phyloP scores from a whole-genome alignment of 352 stramenopile species.

The Stephanocyclus meneghinianus region DNA sequence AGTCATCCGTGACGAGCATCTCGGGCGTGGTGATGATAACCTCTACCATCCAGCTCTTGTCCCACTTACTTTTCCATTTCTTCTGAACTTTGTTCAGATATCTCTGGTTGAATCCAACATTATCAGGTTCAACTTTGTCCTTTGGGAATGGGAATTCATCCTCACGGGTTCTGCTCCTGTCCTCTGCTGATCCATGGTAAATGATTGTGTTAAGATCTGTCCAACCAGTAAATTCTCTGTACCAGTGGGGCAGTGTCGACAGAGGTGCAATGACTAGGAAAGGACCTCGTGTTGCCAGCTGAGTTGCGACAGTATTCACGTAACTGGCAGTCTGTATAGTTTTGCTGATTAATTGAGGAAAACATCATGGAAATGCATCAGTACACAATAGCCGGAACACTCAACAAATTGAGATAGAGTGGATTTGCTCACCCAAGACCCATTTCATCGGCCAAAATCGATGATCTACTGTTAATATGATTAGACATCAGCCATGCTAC shows the following conservation, averaged over 20 bases:
- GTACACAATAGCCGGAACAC: constrained; percentile 9
- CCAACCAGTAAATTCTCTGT: constrained; percentile 97
- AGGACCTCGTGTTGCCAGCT: constrained; percentile 91
- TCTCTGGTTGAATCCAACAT: constrained; percentile 63
- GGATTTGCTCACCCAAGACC: constrained; percentile 79
- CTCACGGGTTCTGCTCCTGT: constrained; percentile 91
- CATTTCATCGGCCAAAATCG: constrained; percentile 93
- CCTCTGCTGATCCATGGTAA: constrained; percentile 95
- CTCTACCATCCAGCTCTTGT: constrained; percentile 89
- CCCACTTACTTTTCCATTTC: constrained; percentile 53
- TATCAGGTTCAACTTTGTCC: constrained; percentile 76
- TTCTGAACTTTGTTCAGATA: constrained; percentile 78
- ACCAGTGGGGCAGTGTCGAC: constrained; percentile 97
- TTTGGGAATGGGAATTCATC: constrained; percentile 94
- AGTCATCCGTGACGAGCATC: constrained; percentile 92
- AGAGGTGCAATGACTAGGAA: constrained; percentile 98
- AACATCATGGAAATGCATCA: neutral
- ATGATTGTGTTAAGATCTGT: constrained; percentile 99
- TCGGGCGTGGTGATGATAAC: constrained; percentile 98
- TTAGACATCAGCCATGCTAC: constrained; percentile 93
- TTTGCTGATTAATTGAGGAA: constrained; percentile 62
- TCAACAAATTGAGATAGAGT: neutral
- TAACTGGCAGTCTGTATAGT: constrained; percentile 93
- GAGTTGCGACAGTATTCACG: constrained; percentile 90
- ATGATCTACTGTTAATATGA: constrained; percentile 90